Evolutionary conservation across 2,329 filamentous ascomycete genomes (phyloP).

Genomic region (Trichoderma koningii): DNA sequence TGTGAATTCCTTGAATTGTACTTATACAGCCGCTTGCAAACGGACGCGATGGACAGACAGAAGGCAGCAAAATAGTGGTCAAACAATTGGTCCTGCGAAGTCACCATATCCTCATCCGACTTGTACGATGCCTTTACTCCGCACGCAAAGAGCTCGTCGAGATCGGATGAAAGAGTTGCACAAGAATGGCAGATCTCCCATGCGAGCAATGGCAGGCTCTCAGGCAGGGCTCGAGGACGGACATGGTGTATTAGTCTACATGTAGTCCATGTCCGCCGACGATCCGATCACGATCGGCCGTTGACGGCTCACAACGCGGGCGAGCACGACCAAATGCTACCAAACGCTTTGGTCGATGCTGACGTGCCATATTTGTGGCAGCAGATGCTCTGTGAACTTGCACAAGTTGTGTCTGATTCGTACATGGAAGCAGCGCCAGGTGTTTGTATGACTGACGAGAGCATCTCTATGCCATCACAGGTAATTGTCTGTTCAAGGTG

Average conservation of each 20-base stretch:
- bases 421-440: too few relatives aligned
- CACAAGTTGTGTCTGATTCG: too few relatives aligned
- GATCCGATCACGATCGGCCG: constrained; percentile 17
- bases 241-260: background rate
- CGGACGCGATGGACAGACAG: too few relatives aligned
- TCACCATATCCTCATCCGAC: background rate
- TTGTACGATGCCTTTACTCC: background rate
- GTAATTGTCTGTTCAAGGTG: too few relatives aligned
- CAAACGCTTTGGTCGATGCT: background rate
- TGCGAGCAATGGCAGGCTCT: background rate
- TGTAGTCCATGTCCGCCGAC: constrained; percentile 1
- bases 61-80: too few relatives aligned
- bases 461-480: too few relatives aligned
- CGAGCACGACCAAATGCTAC: background rate
- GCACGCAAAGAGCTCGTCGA: background rate
- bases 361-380: background rate
- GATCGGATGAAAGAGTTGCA: background rate
- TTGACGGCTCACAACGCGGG: background rate
- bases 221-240: background rate
- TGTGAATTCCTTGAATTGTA: too few relatives aligned
- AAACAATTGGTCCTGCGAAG: too few relatives aligned
- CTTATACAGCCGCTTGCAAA: too few relatives aligned
- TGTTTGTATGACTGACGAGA: too few relatives aligned
- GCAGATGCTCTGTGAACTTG: background rate
- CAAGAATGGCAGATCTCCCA: background rate